phyloP scores from a whole-genome alignment of 1,284 basidiomycete species.

The Hortiboletus rubellus region DNA sequence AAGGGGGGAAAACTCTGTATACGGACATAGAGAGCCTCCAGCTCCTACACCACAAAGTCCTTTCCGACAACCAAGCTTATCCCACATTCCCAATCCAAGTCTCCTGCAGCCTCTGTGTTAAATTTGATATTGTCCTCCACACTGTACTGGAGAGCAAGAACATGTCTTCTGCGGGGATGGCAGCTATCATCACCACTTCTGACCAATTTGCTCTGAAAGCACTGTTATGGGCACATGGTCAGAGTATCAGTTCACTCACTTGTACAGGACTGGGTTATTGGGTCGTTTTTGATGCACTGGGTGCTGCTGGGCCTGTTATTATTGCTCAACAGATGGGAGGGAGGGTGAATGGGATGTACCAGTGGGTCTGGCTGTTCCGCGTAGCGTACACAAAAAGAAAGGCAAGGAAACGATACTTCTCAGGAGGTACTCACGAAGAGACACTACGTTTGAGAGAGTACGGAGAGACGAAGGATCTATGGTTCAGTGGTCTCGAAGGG shows the following conservation, averaged over 20 bases:
- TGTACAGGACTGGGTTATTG: slow-evolving; percentile 94
- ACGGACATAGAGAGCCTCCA: too few relatives aligned
- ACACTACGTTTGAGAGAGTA: too few relatives aligned
- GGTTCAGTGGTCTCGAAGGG: too few relatives aligned
- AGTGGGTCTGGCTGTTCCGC: too few relatives aligned
- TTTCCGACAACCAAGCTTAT: slow-evolving; percentile 7
- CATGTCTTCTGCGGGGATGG: slow-evolving; percentile 21
- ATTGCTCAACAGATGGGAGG: slow-evolving; percentile 31
- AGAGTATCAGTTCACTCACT: slow-evolving; percentile 83
- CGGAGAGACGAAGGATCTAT: too few relatives aligned
- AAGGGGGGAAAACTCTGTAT: too few relatives aligned
- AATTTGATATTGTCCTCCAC: slow-evolving; percentile 5
- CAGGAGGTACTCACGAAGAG: too few relatives aligned
- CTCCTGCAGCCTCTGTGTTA: slow-evolving; percentile 17
- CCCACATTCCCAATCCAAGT: slow-evolving; percentile 27
- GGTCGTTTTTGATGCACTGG: slow-evolving; percentile 92
- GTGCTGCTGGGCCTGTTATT: slow-evolving; percentile 54
- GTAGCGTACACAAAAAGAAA: too few relatives aligned
- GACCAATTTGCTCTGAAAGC: slow-evolving; percentile 63
- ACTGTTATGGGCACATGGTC: slow-evolving; percentile 88
- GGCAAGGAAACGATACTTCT: too few relatives aligned
- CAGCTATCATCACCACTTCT: slow-evolving; percentile 33
- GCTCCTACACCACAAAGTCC: background rate
- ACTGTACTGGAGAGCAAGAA: background rate
- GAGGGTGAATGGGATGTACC: slow-evolving; percentile 26